Conservation (phyloP, 345 rosid species). For the Gossypioides kirkii region DNA sequence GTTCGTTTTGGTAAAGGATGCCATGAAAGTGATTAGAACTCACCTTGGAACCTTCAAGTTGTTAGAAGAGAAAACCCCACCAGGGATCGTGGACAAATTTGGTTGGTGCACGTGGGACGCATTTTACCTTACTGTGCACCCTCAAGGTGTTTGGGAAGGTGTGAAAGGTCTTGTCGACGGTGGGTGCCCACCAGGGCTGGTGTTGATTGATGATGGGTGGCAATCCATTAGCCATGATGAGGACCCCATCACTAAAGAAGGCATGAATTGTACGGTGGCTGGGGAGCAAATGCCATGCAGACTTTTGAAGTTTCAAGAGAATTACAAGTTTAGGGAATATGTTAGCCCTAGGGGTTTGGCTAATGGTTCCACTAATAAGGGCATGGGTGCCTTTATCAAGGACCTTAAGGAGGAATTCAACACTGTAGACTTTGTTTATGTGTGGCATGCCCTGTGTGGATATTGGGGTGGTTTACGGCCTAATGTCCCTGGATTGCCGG, state of each 20-base stretch:
- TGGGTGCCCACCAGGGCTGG: conserved; percentile 92
- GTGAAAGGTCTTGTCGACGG: conserved; percentile 70
- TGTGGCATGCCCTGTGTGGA: conserved; percentile 95
- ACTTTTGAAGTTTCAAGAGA: conserved; percentile 71
- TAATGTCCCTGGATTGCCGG: conserved; percentile 57
- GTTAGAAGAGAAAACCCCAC: conserved; percentile 72
- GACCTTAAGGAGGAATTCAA: conserved; percentile 75
- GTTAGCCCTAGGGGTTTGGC: conserved; percentile 33
- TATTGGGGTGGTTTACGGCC: conserved; percentile 98
- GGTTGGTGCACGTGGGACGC: conserved; percentile 99
- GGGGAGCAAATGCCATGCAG: conserved; percentile 99
- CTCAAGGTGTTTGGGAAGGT: conserved; percentile 73
- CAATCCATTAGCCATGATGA: conserved; percentile 77
- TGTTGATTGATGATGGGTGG: conserved; percentile 97
- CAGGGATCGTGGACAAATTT: conserved; percentile 83
- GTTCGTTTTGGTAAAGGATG: conserved; percentile 57
- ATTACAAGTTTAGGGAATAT: conserved; percentile 76
- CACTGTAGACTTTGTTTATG: conserved; percentile 74
- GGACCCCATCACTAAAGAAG: conserved; percentile 69
- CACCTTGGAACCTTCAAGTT: conserved; percentile 74
- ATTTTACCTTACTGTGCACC: conserved; percentile 80
- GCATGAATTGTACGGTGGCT: conserved; percentile 62
- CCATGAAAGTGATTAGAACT: conserved; percentile 52
- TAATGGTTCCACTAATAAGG: conserved; percentile 24
- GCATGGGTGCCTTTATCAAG: conserved; percentile 75